A percentile compares a stretch with the other conserved stretches of the same genome.
Evolutionary conservation across 148 eudicot species (phyloP).

Genomic region (Suaeda aralocaspica): DNA sequence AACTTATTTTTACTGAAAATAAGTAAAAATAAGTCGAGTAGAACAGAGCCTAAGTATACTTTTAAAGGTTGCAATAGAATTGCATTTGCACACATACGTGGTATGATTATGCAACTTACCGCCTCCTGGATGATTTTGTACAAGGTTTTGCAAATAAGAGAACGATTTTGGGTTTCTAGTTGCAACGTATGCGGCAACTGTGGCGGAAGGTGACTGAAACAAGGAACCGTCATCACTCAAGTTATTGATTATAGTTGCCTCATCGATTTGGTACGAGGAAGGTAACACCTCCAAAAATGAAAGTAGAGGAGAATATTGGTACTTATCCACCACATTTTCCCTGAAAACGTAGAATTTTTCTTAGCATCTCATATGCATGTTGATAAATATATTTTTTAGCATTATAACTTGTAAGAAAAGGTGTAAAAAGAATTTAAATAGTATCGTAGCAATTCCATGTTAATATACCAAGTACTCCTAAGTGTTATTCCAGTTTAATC

Average conservation of each 20-base stretch:
- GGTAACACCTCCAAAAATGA: conserved; percentile 32
- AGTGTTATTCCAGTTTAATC: too few species aligned
- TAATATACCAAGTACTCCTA: too few species aligned
- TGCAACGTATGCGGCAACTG: conserved; percentile 33
- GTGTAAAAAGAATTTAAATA: too few species aligned
- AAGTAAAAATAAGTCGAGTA: too few species aligned
- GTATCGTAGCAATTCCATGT: too few species aligned
- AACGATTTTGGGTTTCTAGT: conserved; percentile 25
- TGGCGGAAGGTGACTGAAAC: conserved; percentile 44
- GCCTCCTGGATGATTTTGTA: conserved; percentile 23
- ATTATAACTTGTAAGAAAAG: too few species aligned
- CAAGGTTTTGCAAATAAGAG: conserved; percentile 22
- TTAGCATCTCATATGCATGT: neutral
- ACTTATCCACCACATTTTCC: conserved; percentile 3
- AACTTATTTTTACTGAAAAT: too few species aligned
- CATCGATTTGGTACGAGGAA: neutral
- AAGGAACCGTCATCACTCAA: conserved; percentile 34
- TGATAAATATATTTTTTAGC: too few species aligned
- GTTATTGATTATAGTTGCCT: conserved; percentile 12
- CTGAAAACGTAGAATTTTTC: neutral
- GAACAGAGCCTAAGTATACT: too few species aligned
- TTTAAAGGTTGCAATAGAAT: too few species aligned
- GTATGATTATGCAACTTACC: conserved; percentile 13
- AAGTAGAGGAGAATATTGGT: conserved; percentile 24
- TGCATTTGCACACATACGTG: too few species aligned